Evolutionary conservation across 345 rosid species (phyloP), one percentile per base, ranked within the genome.

Genomic region (Stellera chamaejasme): DNA sequence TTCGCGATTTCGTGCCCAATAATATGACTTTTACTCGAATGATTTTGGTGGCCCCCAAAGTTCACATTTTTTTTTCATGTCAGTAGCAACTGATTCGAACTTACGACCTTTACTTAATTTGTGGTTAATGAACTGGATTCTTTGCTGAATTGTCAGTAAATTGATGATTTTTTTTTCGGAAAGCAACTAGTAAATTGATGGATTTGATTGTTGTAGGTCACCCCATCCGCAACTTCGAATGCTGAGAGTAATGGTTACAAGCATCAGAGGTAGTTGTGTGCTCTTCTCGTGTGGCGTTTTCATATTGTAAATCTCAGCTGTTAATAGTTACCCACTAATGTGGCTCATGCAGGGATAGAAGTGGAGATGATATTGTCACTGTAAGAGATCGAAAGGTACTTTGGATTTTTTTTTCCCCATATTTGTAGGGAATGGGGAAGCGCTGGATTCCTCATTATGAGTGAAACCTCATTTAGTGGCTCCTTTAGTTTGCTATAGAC

Each of bases 321-420:
- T 39, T 19, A 19, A 48, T 26, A 26, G 12, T 45, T 13, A 13
- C 44, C 11, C 66, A 60, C 19, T 54, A 50, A 56, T 36, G 4
- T 44, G 46, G 61, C 23, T 55, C 73, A 54, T 68, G 41, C 52
- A 72, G 77, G 66, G 78, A 72, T 54, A 75, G 76, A 70, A 71
- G 49, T 60, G 65, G 67, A 56, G 95, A 85, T 59, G 82, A 76
- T 19, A 59, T 73, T 8, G 52, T 63, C 36, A 59, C 69, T 55
- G 71, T 91, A 63, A 79, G 79, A 66, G 91, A 80, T 47, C 81
- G 96, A 70, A 91, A 77, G 77, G 96, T 84, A 77, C 75, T 70
- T 48, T 16, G 14, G 26, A 45, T 28, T 27, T 43, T 44, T 60
- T 50, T 13, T 26, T 25, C 11, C 23, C 39, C 39, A 32, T 32